phyloP scores from a whole-genome alignment of 345 rosid genomes.

The Dipteronia dyeriana region DNA sequence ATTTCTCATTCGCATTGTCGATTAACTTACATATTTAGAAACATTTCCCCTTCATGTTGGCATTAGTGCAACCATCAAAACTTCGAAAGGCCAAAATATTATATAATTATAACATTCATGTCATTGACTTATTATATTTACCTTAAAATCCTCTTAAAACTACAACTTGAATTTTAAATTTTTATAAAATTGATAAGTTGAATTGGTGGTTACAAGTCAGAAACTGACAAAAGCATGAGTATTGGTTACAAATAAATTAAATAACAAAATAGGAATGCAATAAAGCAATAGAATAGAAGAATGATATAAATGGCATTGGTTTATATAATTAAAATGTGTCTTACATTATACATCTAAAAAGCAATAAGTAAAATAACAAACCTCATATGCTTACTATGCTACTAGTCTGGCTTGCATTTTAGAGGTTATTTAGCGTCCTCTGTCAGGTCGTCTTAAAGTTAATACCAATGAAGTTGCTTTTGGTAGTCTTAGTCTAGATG shows the following conservation, averaged over 20 bases:
- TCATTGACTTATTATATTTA: constrained; percentile 10
- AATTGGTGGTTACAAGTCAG: background rate
- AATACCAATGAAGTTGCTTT: no score
- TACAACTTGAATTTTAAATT: background rate
- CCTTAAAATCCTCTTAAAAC: background rate
- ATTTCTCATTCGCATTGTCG: constrained; percentile 17
- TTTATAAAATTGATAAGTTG: background rate
- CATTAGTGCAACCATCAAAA: constrained; percentile 26
- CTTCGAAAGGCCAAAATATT: constrained; percentile 21
- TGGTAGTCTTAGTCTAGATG: no score
- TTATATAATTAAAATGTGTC: background rate
- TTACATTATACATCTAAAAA: background rate
- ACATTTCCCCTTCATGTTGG: constrained; percentile 13
- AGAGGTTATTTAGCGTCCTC: no score
- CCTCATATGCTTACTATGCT: background rate
- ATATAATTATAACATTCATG: constrained; percentile 49
- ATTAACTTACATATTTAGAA: constrained; percentile 27
- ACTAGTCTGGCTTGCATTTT: background rate
- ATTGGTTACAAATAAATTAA: background rate
- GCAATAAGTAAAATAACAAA: background rate
- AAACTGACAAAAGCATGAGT: background rate
- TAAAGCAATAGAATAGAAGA: background rate
- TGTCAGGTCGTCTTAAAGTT: no score
- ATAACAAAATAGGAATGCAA: background rate
- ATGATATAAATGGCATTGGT: background rate